phyloP scores from a whole-genome alignment of 768 basidiomycete species.

The Podaxis sp. region DNA sequence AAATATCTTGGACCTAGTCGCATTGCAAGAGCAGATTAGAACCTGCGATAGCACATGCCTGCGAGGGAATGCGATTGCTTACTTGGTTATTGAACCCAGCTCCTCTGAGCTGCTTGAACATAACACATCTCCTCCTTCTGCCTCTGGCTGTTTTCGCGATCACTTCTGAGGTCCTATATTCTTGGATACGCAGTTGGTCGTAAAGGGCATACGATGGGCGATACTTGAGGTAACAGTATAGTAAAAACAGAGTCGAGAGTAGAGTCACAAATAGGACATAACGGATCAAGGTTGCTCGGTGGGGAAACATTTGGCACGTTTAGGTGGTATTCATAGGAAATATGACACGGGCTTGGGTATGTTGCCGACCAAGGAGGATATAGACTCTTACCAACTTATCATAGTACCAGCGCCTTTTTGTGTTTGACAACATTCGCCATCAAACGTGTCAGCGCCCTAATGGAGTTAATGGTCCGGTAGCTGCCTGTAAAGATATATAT shows the following conservation, averaged over 20 bases:
- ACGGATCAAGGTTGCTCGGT: not conserved
- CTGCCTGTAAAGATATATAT: too few relatives aligned
- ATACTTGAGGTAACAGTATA: slow-evolving; percentile 34
- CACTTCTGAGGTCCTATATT: slow-evolving; percentile 29
- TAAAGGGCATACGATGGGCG: slow-evolving; percentile 42
- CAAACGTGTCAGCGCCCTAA: not conserved
- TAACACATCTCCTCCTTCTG: slow-evolving; percentile 35
- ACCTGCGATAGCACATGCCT: not conserved
- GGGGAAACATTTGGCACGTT: not conserved
- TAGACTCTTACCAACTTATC: not conserved
- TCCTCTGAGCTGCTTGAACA: slow-evolving; percentile 45
- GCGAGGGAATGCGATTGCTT: not conserved
- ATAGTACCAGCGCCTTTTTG: not conserved
- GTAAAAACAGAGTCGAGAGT: not conserved
- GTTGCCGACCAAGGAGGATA: not conserved
- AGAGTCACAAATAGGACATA: not conserved
- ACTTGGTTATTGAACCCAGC: slow-evolving; percentile 53
- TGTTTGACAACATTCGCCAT: not conserved
- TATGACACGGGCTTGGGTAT: not conserved
- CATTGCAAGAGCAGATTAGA: not conserved
- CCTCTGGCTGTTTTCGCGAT: slow-evolving; percentile 21
- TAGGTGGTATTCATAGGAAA: not conserved
- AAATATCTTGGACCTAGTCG: slow-evolving; percentile 43
- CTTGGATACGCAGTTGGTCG: slow-evolving; percentile 27
- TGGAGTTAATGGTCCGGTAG: too few relatives aligned